Conservation (phyloP, 305 asterid species). For the Andrographis paniculata region DNA sequence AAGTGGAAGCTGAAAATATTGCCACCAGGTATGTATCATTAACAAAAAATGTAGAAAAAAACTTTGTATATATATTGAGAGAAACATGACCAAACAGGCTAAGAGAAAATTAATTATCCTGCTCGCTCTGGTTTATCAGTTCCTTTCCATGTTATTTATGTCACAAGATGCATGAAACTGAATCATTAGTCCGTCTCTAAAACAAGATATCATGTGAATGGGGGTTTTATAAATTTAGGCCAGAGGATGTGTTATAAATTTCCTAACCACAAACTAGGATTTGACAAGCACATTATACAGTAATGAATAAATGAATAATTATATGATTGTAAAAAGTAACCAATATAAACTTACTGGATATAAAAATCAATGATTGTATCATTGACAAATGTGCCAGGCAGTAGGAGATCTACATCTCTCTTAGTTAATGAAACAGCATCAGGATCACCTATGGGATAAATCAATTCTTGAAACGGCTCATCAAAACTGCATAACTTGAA, state of each 20-base stretch:
- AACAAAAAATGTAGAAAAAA: too few relatives aligned
- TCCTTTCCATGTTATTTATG: too few relatives aligned
- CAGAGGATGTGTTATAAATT: not conserved
- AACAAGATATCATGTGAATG: too few relatives aligned
- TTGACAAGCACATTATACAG: not conserved
- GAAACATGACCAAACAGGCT: too few relatives aligned
- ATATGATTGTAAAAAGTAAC: not conserved
- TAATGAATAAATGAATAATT: not conserved
- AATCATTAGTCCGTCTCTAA: too few relatives aligned
- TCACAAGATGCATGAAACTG: too few relatives aligned
- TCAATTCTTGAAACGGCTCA: conserved; percentile 69
- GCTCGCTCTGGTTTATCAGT: too few relatives aligned
- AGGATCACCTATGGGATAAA: conserved; percentile 88
- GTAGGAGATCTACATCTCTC: conserved; percentile 80
- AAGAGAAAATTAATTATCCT: too few relatives aligned
- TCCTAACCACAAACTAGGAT: not conserved
- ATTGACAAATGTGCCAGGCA: conserved; percentile 85
- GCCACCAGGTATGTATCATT: too few relatives aligned
- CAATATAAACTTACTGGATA: conserved; percentile 58
- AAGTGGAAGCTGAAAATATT: too few relatives aligned
- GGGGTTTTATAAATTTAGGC: not conserved
- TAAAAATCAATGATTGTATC: conserved; percentile 94
- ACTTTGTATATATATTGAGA: too few relatives aligned
- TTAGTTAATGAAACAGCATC: conserved; percentile 86
- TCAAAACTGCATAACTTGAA: conserved; percentile 46